Evolutionary conservation across 2,329 filamentous ascomycete genomes (phyloP).

Genomic region (Colletotrichum gigasporum): DNA sequence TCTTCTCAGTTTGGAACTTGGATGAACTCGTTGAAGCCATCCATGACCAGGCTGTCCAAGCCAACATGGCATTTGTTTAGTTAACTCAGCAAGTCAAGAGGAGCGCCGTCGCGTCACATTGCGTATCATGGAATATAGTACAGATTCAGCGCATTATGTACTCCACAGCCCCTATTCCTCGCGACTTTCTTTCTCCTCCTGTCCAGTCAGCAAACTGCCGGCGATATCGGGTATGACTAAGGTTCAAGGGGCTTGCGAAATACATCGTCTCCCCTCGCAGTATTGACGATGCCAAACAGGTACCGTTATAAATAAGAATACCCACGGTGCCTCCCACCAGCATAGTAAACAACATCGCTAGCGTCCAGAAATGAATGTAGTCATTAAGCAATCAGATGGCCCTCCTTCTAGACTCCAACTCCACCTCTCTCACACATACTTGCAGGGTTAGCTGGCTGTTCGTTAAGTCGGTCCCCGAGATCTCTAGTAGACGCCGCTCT

Average conservation of each 20-base stretch:
- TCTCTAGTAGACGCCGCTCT: conserved; percentile 44
- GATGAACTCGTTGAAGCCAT: too few species aligned
- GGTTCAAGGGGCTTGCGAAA: not conserved
- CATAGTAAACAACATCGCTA: not conserved
- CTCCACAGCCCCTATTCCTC: not conserved
- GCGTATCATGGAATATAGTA: not conserved
- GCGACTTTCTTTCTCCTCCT: not conserved
- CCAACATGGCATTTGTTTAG: too few species aligned
- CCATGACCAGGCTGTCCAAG: too few species aligned
- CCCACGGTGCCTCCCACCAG: not conserved
- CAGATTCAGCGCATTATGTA: conserved; percentile 1
- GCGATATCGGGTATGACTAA: not conserved
- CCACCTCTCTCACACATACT: too few species aligned
- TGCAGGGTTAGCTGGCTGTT: too few species aligned
- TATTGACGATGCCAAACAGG: not conserved
- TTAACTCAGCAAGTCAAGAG: not conserved
- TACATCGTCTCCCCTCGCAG: not conserved
- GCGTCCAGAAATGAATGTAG: conserved; percentile 10
- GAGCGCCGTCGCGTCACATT: too few species aligned
- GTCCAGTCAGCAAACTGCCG: not conserved
- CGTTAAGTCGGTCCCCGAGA: not conserved
- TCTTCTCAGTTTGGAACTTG: too few species aligned
- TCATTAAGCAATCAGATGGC: not conserved
- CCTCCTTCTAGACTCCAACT: not conserved
- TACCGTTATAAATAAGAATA: not conserved